Base-by-base conservation (phyloP, 2,329 filamentous ascomycete genomes). In the Ophiocordyceps sinensis region DNA sequence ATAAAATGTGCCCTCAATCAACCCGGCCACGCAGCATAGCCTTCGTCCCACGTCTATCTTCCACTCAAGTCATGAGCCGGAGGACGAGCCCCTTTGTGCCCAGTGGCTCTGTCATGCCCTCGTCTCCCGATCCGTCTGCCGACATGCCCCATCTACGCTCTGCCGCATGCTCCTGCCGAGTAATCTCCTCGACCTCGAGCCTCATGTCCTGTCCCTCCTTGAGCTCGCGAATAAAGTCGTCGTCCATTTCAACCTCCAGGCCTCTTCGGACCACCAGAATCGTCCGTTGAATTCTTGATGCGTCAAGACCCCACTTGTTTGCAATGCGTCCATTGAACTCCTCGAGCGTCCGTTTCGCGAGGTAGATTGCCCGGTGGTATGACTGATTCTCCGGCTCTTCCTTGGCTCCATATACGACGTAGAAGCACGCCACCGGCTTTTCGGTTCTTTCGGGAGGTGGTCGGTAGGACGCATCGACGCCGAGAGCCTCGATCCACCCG, bases 151-250 rank as follows among this genome's bases (percentile, higher is more conserved):
- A 79, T 48, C 79, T 75, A 30, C 66, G 60, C 52, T 78, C 77
- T 32, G 65, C 51, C 23, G 36, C 36, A 10, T 42, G 31, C 21
- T 50, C 38, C 28, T 52, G 51, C 28, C 65, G 61, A 5, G 57
- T 51, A n/a, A 66, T 52, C 49, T 74, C 68, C 15, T 58, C 56
- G 35, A 84, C 68, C 50, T 91, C 80, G 43, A 84, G 71, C 44
- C 80, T 75, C 82, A 96, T 91, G 54, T 94, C 89, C 59, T 96
- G 86, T 28, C 87, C 88, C 63, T 98, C 91, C 2, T 78, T 75
- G 40, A 96, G 68, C 58, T 89, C 82, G 36, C 75, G 74, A 28
- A 96, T 76, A 38, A 93, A 80, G 47, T 95, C 87, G 53, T 96
- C 87, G 53, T 96, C 91, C 51, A 96, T 73, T 54, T 93, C 77